phyloP scores from a whole-genome alignment of 2,329 filamentous ascomycete genomes.

The Ophiostoma angusticollis region DNA sequence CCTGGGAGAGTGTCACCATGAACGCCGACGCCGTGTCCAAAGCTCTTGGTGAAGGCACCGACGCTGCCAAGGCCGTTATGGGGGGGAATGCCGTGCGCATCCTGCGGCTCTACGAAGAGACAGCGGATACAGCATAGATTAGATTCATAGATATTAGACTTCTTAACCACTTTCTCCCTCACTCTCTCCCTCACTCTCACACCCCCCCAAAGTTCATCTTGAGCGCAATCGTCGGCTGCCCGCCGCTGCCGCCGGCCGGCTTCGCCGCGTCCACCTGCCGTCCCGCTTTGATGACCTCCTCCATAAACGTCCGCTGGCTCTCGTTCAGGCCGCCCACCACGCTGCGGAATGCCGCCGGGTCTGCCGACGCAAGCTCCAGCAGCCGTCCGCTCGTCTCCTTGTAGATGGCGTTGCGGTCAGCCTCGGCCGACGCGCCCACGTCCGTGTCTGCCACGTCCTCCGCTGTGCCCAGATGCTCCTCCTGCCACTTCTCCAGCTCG shows the following conservation, averaged over 20 bases:
- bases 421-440: constrained; percentile 11
- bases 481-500: constrained; percentile 28
- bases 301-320: constrained; percentile 63
- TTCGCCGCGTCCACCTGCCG: constrained; percentile 24
- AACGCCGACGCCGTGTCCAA: constrained; percentile 34
- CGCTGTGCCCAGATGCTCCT: constrained; percentile 2
- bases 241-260: constrained; percentile 23
- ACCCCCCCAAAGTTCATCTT: constrained; percentile 76
- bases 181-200: not conserved
- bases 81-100: constrained; percentile 15
- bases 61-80: constrained; percentile 11
- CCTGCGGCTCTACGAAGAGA: constrained; percentile 10
- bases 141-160: not conserved
- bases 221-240: constrained; percentile 73
- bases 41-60: constrained; percentile 12
- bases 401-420: constrained; percentile 41
- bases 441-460: constrained; percentile 27
- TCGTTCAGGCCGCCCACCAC: constrained; percentile 60
- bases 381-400: constrained; percentile 63
- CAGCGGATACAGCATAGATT: not conserved
- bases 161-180: not conserved
- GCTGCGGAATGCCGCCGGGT: constrained; percentile 60
- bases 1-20: constrained; percentile 55
- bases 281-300: constrained; percentile 62
- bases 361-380: constrained; percentile 65